phyloP scores from a whole-genome alignment of 768 basidiomycete species.

The Pulveroboletus ravenelii region DNA sequence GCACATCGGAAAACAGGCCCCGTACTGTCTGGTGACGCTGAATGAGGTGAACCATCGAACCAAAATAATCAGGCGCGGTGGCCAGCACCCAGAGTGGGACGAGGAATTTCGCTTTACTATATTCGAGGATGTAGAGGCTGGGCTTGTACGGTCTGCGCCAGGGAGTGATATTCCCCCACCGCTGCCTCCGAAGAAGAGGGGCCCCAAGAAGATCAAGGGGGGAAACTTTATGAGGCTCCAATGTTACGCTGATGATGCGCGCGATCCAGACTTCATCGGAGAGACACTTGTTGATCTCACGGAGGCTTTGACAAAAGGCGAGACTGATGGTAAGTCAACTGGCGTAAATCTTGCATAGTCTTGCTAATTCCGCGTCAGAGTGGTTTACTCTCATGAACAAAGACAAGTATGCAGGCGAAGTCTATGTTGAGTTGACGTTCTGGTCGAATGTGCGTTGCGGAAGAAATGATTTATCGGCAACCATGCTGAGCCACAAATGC shows the following conservation, averaged over 20 bases:
- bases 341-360: not conserved
- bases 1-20: slow-evolving; percentile 96
- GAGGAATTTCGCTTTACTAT: slow-evolving; percentile 94
- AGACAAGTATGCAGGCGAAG: slow-evolving; percentile 91
- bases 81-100: slow-evolving; percentile 99
- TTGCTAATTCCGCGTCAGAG: slow-evolving; percentile 46
- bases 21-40: slow-evolving; percentile 78
- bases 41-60: slow-evolving; percentile 85
- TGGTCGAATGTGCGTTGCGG: slow-evolving; percentile 75
- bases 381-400: slow-evolving; percentile 92
- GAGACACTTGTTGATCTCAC: slow-evolving; percentile 85
- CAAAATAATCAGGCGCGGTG: slow-evolving; percentile 92
- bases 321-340: slow-evolving; percentile 79
- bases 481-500: slow-evolving; percentile 6
- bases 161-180: slow-evolving; percentile 55
- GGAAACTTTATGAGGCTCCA: slow-evolving; percentile 73
- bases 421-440: slow-evolving; percentile 95
- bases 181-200: slow-evolving; percentile 61
- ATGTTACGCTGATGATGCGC: slow-evolving; percentile 92
- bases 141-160: slow-evolving; percentile 39
- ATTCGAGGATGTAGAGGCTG: slow-evolving; percentile 65
- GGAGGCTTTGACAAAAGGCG: slow-evolving; percentile 89
- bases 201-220: slow-evolving; percentile 54
- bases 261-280: slow-evolving; percentile 94
- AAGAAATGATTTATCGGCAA: not conserved